Conservation (phyloP, 306 rosid species). For the Clitoria ternatea region DNA sequence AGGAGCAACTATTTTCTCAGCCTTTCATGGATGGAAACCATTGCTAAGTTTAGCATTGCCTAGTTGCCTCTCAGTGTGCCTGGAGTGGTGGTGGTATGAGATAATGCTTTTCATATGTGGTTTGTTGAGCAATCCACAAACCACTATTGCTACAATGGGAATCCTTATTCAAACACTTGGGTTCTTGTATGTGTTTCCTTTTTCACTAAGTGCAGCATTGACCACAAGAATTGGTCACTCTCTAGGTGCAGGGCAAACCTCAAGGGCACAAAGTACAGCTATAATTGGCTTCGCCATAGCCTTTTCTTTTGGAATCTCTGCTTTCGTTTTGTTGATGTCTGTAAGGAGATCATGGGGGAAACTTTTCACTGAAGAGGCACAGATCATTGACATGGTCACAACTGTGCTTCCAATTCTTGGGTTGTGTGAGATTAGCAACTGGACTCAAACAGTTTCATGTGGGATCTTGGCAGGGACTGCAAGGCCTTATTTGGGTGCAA, state of each 20-base stretch:
- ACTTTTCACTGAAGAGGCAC: constrained; percentile 64
- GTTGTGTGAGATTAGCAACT: constrained; percentile 66
- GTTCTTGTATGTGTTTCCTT: constrained; percentile 65
- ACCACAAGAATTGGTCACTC: constrained; percentile 79
- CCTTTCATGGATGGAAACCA: constrained; percentile 65
- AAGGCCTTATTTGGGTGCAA: constrained; percentile 73
- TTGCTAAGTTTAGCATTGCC: constrained; percentile 67
- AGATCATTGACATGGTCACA: constrained; percentile 56
- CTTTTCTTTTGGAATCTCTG: constrained; percentile 34
- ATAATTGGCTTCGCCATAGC: constrained; percentile 56
- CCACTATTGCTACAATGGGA: constrained; percentile 86
- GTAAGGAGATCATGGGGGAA: constrained; percentile 55
- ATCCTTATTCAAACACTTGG: constrained; percentile 88
- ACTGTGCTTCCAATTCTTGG: constrained; percentile 68
- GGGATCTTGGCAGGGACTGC: constrained; percentile 78
- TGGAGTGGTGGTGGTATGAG: constrained; percentile 99
- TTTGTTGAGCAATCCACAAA: constrained; percentile 58
- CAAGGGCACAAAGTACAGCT: constrained; percentile 52
- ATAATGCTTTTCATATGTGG: constrained; percentile 87
- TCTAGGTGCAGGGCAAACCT: constrained; percentile 69
- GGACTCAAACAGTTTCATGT: constrained; percentile 80
- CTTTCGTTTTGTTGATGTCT: constrained; percentile 39
- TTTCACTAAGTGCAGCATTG: constrained; percentile 51
- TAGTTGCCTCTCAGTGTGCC: constrained; percentile 68
- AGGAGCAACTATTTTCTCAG: constrained; percentile 40